Conservation (phyloP, 2,329 filamentous ascomycete species). For the Endothia cerciana region DNA sequence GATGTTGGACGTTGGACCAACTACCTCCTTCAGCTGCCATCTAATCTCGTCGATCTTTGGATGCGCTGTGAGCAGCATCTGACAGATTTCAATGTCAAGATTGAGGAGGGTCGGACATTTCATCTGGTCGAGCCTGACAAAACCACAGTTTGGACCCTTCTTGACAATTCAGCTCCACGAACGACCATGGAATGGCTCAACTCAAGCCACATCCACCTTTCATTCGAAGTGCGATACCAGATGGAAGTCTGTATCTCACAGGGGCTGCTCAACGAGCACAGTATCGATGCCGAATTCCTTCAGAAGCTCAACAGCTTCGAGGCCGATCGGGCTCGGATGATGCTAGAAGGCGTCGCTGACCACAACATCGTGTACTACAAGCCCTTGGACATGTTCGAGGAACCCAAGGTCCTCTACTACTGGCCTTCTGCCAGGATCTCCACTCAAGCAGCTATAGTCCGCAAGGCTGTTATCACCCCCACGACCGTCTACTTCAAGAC, state of each 20-base stretch:
- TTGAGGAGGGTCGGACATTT: conserved; percentile 17
- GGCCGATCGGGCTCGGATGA: conserved; percentile 58
- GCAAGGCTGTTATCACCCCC: conserved; percentile 81
- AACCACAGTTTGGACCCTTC: conserved; percentile 22
- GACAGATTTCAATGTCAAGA: conserved; percentile 72
- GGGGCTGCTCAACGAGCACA: conserved; percentile 75
- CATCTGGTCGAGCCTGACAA: conserved; percentile 17
- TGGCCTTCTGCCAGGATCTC: conserved; percentile 59
- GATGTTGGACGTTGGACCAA: conserved; percentile 63
- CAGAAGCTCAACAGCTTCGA: conserved; percentile 54
- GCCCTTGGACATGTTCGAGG: conserved; percentile 72
- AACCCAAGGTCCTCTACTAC: conserved; percentile 53
- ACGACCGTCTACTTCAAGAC: conserved; percentile 79
- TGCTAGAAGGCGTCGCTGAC: conserved; percentile 77
- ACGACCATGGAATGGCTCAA: conserved; percentile 37
- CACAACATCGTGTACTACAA: conserved; percentile 64
- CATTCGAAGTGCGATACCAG: conserved; percentile 82
- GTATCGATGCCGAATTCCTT: conserved; percentile 70
- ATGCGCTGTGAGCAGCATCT: conserved; percentile 57
- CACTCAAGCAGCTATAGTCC: conserved; percentile 72
- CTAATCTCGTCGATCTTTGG: conserved; percentile 40
- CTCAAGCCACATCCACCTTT: conserved; percentile 49
- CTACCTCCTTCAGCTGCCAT: conserved; percentile 51
- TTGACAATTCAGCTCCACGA: conserved; percentile 11
- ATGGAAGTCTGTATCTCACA: conserved; percentile 92